Evolutionary conservation across 1,139 yeast genomes (phyloP), one percentile per base, ranked within the genome.

Genomic region (Magnusiomyces paraingens): DNA sequence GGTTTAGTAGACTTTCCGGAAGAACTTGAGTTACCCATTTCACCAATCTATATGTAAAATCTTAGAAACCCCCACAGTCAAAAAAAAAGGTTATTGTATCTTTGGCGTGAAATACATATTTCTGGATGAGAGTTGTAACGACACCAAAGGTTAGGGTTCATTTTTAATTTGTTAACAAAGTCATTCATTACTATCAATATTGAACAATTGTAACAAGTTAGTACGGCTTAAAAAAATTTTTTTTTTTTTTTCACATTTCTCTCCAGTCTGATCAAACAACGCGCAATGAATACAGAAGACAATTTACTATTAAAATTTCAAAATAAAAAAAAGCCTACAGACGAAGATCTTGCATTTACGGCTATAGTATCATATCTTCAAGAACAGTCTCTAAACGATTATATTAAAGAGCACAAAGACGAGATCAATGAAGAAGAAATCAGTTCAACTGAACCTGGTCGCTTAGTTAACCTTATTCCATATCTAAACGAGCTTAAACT

Each of bases 401-500:
- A 48, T 32, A 39, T 48, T 18, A 48, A 51, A 12, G 50, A 26
- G 14, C 43, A 38, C 2, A 46, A 38, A 29, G 38, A 29, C 15
- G 47, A 45, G 6, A 51, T 42, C 20, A 58, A 38, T 29, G 40
- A 50, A 44, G 52, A 55, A 32, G 52, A 51, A 18, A 55, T 53
- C 38, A 52, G 41, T 3, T n/a, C 32, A 15, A 42, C 50, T 18
- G 46, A 55, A 57, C 49, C 49, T 18, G 44, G 54, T 40, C n/a
- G 54, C 52, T 35, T 50, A 50, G 57, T 39, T 45, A 61, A 22
- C 52, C 58, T 11, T 64, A 62, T 44, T 51, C 62, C 50, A 52
- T 61, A 44, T 54, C 45, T 18, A 50, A 52, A 41, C 42, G 57
- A 54, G 17, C 51, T 52, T 21, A 43, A 51, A 21, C 44, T 11